Base-by-base conservation (phyloP, 75 land plant species). In the Azolla pinnata region DNA sequence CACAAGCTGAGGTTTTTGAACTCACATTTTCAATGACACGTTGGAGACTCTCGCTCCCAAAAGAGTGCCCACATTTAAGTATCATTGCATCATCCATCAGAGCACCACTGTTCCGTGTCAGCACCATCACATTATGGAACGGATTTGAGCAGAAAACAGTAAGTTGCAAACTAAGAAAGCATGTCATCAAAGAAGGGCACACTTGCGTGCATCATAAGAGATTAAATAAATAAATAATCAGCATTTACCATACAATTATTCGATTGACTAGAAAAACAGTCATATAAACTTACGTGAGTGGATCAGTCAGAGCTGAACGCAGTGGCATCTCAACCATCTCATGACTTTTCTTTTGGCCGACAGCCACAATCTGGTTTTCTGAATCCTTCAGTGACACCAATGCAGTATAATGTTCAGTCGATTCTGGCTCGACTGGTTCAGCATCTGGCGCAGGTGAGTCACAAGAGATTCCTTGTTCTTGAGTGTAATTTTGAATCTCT, bases 71-170 rank as follows among this genome's bases (percentile, higher is more conserved):
- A 78, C 96, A 89, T 30, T 79, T 62, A 31, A 85, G 66, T 62
- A 89, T 80, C 70, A 80, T 76, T 1, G 96, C 96, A 78, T 89
- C 96, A 56, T 89, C 96, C 96, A 89, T 85, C 14, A 89, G 86
- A 26, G 47, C 58, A 31, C 89, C 89, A 28, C 86, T 83, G 38
- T 9, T 53, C 32, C 24, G 56, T 0, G 2, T 45, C 25, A 54
- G 17, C 31, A 29, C 26, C 18, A 1, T 31, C 50, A 4, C 50
- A 53, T 57, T 3, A 57, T 21, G 9, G 16, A 17, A 16, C 2
- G 27, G 4, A 54, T 51, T 2, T 5, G 0, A 60, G 32, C 14
- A 1, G 18, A 0, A 33, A 64, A 35, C 0, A 50, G 4, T 18
- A 26, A 35, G 19, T n/a, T n/a, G n/a, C n/a, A n/a, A n/a, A n/a